phyloP scores from a whole-genome alignment of 2,329 filamentous ascomycete genomes.

The Stemphylium lycopersici region DNA sequence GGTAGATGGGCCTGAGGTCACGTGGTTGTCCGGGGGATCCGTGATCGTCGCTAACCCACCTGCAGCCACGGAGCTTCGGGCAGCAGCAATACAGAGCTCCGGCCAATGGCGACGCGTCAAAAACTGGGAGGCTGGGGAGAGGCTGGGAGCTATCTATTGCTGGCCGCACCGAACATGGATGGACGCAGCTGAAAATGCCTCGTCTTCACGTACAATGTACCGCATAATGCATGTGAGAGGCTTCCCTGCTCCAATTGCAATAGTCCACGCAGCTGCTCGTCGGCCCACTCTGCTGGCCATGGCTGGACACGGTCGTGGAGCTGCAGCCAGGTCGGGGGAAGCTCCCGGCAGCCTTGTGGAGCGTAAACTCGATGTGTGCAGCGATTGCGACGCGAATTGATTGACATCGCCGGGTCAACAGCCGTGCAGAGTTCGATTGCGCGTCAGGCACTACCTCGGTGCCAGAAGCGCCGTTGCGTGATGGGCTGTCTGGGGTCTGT shows the following conservation, averaged over 20 bases:
- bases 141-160: constrained; percentile 20
- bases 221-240: constrained; percentile 29
- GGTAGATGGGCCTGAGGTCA: constrained; percentile 7
- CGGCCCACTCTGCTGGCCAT: constrained; percentile 19
- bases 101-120: constrained; percentile 29
- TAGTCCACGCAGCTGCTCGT: constrained; percentile 37
- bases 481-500: constrained; percentile 8
- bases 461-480: constrained; percentile 13
- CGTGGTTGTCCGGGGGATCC: constrained; percentile 24
- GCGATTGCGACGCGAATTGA: constrained; percentile 14
- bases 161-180: constrained; percentile 27
- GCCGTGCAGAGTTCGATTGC: constrained; percentile 25
- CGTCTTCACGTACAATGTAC: constrained; percentile 28
- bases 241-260: constrained; percentile 37
- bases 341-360: constrained; percentile 26
- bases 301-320: constrained; percentile 19
- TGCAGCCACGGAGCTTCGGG: constrained; percentile 17
- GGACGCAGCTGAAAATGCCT: constrained; percentile 41
- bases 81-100: constrained; percentile 12
- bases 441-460: constrained; percentile 35
- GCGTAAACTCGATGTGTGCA: constrained; percentile 13
- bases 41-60: constrained; percentile 16
- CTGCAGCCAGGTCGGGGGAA: constrained; percentile 23
- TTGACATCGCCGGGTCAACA: constrained; percentile 35
- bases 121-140: constrained; percentile 37